Conservation (phyloP, 75 land plant genomes). For the Larix kaempferi region DNA sequence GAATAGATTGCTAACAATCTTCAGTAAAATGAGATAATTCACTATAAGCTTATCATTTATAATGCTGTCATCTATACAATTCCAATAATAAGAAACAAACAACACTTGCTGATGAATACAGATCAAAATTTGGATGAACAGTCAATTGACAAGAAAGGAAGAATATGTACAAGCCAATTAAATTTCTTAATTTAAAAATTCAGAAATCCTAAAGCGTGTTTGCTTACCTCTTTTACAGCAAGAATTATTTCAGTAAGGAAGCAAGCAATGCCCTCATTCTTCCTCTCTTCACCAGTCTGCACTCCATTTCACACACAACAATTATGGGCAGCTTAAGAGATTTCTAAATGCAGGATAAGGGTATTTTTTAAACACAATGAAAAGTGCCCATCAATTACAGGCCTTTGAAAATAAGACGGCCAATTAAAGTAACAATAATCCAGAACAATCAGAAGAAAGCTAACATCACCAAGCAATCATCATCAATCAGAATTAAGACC, state of each 20-base stretch:
- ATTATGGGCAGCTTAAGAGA: slow-evolving; percentile 11
- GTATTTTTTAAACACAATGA: neutral
- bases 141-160: neutral
- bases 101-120: neutral
- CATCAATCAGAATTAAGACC: neutral
- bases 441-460: neutral
- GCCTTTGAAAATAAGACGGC: neutral
- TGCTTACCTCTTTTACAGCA: slow-evolving; percentile 80
- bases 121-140: neutral
- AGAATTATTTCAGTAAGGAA: slow-evolving; percentile 85
- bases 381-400: slow-evolving; percentile 5
- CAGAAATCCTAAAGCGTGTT: neutral
- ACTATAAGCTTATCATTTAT: neutral
- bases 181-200: no score
- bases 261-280: slow-evolving; percentile 39
- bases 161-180: neutral
- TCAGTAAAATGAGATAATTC: neutral
- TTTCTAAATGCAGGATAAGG: slow-evolving; percentile 12
- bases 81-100: neutral
- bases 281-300: slow-evolving; percentile 27
- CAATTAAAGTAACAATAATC: neutral
- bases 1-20: neutral
- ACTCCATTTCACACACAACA: slow-evolving; percentile 10
- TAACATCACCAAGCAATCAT: neutral
- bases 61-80: neutral